A percentile compares a stretch with the other conserved stretches of the same genome.
Evolutionary conservation across 148 eudicot genomes (phyloP).

Genomic region (Persicaria tinctoria): DNA sequence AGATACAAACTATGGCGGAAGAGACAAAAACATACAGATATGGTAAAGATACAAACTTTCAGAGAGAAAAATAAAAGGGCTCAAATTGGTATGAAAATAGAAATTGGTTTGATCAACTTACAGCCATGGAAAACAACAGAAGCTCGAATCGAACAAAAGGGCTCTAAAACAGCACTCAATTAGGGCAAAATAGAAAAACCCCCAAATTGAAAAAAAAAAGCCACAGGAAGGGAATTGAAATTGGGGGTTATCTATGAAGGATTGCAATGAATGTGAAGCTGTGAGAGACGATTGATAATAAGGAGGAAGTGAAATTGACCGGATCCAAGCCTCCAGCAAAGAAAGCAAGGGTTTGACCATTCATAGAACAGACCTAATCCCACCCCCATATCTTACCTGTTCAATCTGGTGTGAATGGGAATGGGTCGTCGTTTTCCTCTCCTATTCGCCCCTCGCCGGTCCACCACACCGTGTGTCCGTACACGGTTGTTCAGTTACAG

Average conservation of each 20-base stretch:
- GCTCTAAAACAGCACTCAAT: not conserved
- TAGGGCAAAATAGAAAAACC: not conserved
- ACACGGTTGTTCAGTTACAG: too few species aligned
- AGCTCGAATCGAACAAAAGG: not conserved
- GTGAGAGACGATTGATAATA: not conserved
- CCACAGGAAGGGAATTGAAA: not conserved
- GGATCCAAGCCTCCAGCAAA: too few species aligned
- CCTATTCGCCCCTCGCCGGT: too few species aligned
- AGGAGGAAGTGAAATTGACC: too few species aligned
- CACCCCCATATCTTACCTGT: too few species aligned
- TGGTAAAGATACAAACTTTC: not conserved
- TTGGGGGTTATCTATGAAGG: not conserved
- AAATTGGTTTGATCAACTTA: not conserved
- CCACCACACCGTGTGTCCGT: too few species aligned
- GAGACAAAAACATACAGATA: too few species aligned
- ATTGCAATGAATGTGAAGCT: not conserved
- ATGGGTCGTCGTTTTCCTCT: too few species aligned
- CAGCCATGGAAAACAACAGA: slow-evolving; percentile 8
- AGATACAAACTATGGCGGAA: too few species aligned
- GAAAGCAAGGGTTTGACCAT: too few species aligned
- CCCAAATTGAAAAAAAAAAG: not conserved
- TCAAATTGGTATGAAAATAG: not conserved
- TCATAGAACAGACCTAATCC: too few species aligned
- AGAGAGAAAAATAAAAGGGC: not conserved
- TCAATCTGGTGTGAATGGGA: too few species aligned